Evolutionary conservation across 176 grass and related monocot species (phyloP).

Genomic region (Musa schizocarpa): DNA sequence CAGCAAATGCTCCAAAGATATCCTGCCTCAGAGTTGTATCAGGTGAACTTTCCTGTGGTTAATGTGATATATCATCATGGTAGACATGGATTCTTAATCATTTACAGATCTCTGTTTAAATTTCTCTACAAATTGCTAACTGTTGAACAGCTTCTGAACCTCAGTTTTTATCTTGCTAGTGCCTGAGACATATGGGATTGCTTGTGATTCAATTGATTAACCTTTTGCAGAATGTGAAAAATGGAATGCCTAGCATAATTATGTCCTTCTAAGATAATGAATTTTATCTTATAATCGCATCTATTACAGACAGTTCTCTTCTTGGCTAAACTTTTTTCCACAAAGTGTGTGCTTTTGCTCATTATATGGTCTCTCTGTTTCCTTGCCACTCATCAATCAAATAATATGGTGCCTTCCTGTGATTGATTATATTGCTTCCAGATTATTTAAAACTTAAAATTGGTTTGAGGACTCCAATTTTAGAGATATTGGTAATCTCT

Average conservation of each 20-base stretch:
- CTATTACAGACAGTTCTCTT: background rate
- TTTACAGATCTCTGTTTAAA: background rate
- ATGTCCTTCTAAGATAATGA: background rate
- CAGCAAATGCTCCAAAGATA: conserved; percentile 47
- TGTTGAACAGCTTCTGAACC: background rate
- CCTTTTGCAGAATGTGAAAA: background rate
- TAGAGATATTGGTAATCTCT: too few relatives aligned
- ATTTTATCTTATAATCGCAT: background rate
- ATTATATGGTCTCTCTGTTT: too few relatives aligned
- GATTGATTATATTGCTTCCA: too few relatives aligned
- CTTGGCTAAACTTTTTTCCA: background rate
- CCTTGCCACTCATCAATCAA: too few relatives aligned
- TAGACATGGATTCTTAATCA: background rate
- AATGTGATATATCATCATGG: background rate
- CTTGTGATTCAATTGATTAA: background rate
- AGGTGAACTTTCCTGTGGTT: conserved; percentile 42
- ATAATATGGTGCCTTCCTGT: too few relatives aligned
- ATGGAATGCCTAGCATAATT: background rate
- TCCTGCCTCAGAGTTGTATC: conserved; percentile 44
- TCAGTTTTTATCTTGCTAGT: background rate
- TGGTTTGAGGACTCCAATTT: too few relatives aligned
- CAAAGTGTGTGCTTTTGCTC: too few relatives aligned
- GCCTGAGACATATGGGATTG: background rate
- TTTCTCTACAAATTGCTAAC: background rate
- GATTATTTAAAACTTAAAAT: too few relatives aligned